phyloP scores from a whole-genome alignment of 2,329 filamentous ascomycete genomes.

The Xylaria sp. region DNA sequence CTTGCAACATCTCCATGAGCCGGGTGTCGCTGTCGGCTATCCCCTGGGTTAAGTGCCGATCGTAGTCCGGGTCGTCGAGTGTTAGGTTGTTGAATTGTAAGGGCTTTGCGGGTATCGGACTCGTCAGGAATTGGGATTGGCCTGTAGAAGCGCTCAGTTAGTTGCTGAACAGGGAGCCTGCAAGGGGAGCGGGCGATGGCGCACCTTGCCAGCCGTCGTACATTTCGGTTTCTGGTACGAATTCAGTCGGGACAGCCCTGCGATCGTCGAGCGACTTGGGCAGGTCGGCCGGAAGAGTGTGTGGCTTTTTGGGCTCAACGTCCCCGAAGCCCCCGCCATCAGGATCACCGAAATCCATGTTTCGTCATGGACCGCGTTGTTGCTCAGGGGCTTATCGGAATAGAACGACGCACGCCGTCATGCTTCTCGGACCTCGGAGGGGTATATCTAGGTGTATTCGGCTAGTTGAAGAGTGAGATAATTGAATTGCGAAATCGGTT shows the following conservation, averaged over 20 bases:
- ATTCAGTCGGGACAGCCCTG: slow-evolving; percentile 67
- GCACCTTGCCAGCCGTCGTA: slow-evolving; percentile 98
- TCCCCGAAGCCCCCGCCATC: slow-evolving; percentile 51
- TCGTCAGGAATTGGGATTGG: slow-evolving; percentile 93
- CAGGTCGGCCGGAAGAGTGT: slow-evolving; percentile 77
- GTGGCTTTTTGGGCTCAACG: slow-evolving; percentile 51
- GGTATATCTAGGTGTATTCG: not conserved
- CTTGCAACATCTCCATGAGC: slow-evolving; percentile 94
- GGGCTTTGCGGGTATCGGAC: slow-evolving; percentile 82
- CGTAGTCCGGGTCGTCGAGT: slow-evolving; percentile 77
- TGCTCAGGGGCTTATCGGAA: slow-evolving; percentile 32
- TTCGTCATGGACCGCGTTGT: slow-evolving; percentile 45
- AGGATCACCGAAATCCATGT: slow-evolving; percentile 65
- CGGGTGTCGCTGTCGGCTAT: slow-evolving; percentile 80
- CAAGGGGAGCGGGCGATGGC: slow-evolving; percentile 40
- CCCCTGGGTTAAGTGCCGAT: slow-evolving; percentile 66
- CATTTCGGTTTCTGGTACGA: slow-evolving; percentile 86
- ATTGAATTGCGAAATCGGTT: not conserved
- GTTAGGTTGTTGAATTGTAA: slow-evolving; percentile 82
- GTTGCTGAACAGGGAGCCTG: slow-evolving; percentile 16
- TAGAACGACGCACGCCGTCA: slow-evolving; percentile 26
- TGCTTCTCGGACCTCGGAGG: slow-evolving; percentile 28
- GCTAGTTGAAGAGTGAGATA: not conserved
- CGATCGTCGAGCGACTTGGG: slow-evolving; percentile 93
- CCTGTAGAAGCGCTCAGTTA: slow-evolving; percentile 58